A percentile compares a stretch with the other conserved stretches of the same genome.
These are phyloP conservation scores for Abrus pulchellus DNA, from an alignment of 306 rosid genomes.

Conservation along the genomic window DNA sequence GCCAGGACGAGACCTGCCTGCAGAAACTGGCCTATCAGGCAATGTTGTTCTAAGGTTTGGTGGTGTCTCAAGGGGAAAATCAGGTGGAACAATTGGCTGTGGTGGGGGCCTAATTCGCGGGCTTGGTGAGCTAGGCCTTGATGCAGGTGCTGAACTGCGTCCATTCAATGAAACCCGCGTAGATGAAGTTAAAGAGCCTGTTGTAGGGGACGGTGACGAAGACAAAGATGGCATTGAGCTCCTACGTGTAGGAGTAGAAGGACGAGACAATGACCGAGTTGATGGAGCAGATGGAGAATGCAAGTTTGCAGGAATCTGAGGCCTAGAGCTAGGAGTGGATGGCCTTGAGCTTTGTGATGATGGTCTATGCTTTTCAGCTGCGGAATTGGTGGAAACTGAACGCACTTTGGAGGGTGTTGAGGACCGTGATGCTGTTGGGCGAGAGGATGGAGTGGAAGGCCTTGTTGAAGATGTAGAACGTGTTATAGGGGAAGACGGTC, in stretches of 20 bases:
- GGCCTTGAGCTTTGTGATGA: slow-evolving; percentile 79
- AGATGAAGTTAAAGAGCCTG: slow-evolving; percentile 61
- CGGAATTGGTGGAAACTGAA: slow-evolving; percentile 60
- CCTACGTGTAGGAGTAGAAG: slow-evolving; percentile 91
- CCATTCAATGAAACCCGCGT: slow-evolving; percentile 68
- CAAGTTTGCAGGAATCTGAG: slow-evolving; percentile 88
- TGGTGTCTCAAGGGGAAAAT: slow-evolving; percentile 92
- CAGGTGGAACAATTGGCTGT: slow-evolving; percentile 86
- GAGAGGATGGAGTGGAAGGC: slow-evolving; percentile 91
- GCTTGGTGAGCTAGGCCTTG: slow-evolving; percentile 90
- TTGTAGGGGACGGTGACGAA: slow-evolving; percentile 62
- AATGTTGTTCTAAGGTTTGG: slow-evolving; percentile 94
- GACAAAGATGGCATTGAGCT: slow-evolving; percentile 68
- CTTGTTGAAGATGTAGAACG: slow-evolving; percentile 72
- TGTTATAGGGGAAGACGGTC: slow-evolving; percentile 86
- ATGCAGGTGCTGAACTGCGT: slow-evolving; percentile 74
- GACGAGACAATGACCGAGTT: slow-evolving; percentile 74
- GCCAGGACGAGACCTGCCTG: slow-evolving; percentile 91
- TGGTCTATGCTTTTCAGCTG: slow-evolving; percentile 72
- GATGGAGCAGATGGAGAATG: slow-evolving; percentile 71
- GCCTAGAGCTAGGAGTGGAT: slow-evolving; percentile 94
- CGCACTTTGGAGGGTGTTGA: slow-evolving; percentile 91
- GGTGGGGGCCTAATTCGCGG: slow-evolving; percentile 85
- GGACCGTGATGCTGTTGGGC: slow-evolving; percentile 69
- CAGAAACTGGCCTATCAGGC: slow-evolving; percentile 96